These are phyloP conservation scores for Saccharomycopsis hybrid DNA, from an alignment of 1,139 yeast species.

Conservation along the genomic window DNA sequence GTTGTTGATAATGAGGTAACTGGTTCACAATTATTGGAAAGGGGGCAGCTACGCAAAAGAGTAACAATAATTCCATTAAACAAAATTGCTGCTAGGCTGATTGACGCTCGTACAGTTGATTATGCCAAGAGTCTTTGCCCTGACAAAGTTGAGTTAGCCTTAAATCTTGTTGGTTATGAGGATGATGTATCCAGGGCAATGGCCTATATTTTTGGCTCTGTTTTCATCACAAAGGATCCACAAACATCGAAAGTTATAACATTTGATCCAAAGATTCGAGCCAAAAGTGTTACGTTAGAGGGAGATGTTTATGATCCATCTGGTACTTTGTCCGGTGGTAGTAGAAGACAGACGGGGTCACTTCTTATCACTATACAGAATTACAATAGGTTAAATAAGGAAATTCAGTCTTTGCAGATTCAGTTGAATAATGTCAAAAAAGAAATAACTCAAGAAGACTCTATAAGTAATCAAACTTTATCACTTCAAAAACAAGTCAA, in stretches of 20 bases:
- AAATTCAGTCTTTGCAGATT: conserved; percentile 34
- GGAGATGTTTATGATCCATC: conserved; percentile 96
- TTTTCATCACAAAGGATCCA: conserved; percentile 80
- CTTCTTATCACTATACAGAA: conserved; percentile 62
- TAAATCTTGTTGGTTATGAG: conserved; percentile 72
- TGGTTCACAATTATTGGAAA: conserved; percentile 74
- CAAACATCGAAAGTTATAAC: conserved; percentile 84
- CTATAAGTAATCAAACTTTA: conserved; percentile 45
- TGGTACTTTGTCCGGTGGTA: conserved; percentile 94
- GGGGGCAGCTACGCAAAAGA: conserved; percentile 71
- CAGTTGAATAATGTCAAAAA: conserved; percentile 38
- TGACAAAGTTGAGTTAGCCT: conserved; percentile 79
- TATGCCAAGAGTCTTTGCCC: conserved; percentile 71
- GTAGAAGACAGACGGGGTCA: conserved; percentile 54
- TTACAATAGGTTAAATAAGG: conserved; percentile 46
- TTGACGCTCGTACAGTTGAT: conserved; percentile 39
- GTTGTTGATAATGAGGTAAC: conserved; percentile 85
- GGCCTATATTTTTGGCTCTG: conserved; percentile 87
- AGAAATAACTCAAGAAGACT: conserved; percentile 40
- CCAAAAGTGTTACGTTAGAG: conserved; percentile 85
- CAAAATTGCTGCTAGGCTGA: conserved; percentile 58
- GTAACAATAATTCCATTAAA: conserved; percentile 92
- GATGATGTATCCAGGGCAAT: conserved; percentile 69
- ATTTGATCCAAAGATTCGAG: conserved; percentile 71
- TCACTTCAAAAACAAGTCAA: conserved; percentile 60